Base-by-base conservation (phyloP, 805 yeast genomes). In the Candida nitratophila region DNA sequence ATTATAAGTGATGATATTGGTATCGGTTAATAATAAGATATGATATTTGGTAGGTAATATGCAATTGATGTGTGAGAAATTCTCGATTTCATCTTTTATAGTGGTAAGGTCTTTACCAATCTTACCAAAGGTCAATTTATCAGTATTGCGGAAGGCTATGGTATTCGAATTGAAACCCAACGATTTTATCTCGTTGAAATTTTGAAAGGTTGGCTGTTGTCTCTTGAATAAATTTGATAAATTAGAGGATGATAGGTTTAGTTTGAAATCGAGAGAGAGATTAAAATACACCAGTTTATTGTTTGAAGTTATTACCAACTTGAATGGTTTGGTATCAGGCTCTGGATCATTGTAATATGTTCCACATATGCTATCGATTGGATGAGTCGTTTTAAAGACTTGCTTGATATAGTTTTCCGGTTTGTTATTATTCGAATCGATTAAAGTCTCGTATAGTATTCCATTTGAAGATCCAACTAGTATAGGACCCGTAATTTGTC, bases 21-120 rank as follows among this genome's bases (percentile, higher is more conserved):
- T 70, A 2, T 71, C 72, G 14, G 74, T 59, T 3, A 81, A 56
- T 4, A 77, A 47, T 1, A 81, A 47, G 2, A 81, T 52, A 55
- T 82, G 85, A 50, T 73, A 83, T 40, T 71, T 69, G 0, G 85
- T 73, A 24, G 83, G 51, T 1, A 72, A 47, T 2, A 79, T 53
- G 9, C 74, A 66, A 37, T 61, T 59, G 24, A 70, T 39, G 8
- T 29, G 15, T 26, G 7, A 26, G 7, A 19, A 17, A 29, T 11
- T 36, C 16, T 29, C n/a, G 5, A 29, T 29, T 10, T 29, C n/a
- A 4, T 8, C 8, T 29, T 29, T 29, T 4, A 29, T 10, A 29
- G 8, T 29, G 4, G 22, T 20, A 3, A 45, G 20, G 20, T 50
- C 47, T 29, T 34, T 11, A 20, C 34, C 24, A 26, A 56, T 33